Percentiles rank a stretch among this genome's conserved stretches.
These are phyloP conservation scores for Coniochaeta ligniaria DNA, from an alignment of 2,329 filamentous ascomycete genomes.

Conservation along the genomic window DNA sequence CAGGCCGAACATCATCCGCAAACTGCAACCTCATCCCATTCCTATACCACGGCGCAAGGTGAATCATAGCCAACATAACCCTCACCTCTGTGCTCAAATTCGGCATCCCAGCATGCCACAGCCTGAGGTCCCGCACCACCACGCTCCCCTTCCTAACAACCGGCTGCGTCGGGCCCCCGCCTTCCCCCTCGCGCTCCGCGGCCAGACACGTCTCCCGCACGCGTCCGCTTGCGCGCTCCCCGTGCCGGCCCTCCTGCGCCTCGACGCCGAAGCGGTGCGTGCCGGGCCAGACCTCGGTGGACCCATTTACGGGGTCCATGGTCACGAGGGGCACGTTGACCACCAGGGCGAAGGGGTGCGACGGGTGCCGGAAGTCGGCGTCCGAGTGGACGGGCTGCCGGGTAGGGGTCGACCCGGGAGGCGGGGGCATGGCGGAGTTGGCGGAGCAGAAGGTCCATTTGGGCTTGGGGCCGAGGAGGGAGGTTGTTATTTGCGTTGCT, in stretches of 20 bases:
- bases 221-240: constrained; percentile 42
- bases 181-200: constrained; percentile 17
- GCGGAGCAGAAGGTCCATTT: constrained; percentile 52
- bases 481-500: constrained; percentile 21
- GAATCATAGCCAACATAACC: constrained; percentile 54
- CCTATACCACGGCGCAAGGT: constrained; percentile 50
- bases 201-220: constrained; percentile 35
- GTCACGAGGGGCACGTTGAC: constrained; percentile 45
- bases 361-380: constrained; percentile 48
- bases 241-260: constrained; percentile 41
- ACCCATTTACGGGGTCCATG: constrained; percentile 44
- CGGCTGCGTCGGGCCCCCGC: constrained; percentile 41
- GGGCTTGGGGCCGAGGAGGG: constrained; percentile 44
- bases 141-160: constrained; percentile 45
- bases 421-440: constrained; percentile 40
- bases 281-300: constrained; percentile 53
- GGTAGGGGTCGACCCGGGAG: constrained; percentile 31
- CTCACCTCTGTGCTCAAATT: constrained; percentile 42
- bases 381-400: constrained; percentile 53
- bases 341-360: constrained; percentile 46
- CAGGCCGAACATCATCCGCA: constrained; percentile 36
- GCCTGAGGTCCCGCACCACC: constrained; percentile 49
- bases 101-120: constrained; percentile 60
- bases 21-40: constrained; percentile 52
- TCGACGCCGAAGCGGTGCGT: constrained; percentile 32